A percentile compares a stretch with the other conserved stretches of the same genome.
Conservation (phyloP, 352 stramenopile genomes). For the Phytophthora cactorum region DNA sequence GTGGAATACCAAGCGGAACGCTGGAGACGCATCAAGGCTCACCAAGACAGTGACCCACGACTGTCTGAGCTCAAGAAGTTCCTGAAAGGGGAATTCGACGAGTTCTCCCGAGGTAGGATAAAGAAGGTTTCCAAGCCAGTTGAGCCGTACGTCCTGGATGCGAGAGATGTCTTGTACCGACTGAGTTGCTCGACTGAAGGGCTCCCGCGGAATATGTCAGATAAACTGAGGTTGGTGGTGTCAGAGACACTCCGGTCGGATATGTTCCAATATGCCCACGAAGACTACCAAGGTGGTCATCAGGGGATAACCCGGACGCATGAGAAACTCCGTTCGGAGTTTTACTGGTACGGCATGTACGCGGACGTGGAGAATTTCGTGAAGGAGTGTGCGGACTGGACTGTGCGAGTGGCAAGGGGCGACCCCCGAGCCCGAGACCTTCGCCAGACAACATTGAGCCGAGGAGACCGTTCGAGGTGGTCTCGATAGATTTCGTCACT, state of each 20-base stretch:
- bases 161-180: too few relatives aligned
- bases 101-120: too few relatives aligned
- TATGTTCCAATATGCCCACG: slow-evolving; percentile 3
- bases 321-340: slow-evolving; percentile 14
- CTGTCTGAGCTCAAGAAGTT: too few relatives aligned
- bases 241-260: not conserved
- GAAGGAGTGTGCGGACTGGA: not conserved
- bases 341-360: not conserved
- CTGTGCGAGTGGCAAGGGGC: not conserved
- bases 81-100: too few relatives aligned
- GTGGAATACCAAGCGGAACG: too few relatives aligned
- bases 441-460: not conserved
- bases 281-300: not conserved
- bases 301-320: slow-evolving; percentile 13
- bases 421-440: not conserved
- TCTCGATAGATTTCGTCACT: too few relatives aligned
- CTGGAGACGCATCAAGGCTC: too few relatives aligned
- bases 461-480: not conserved
- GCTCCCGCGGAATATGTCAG: too few relatives aligned
- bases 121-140: too few relatives aligned
- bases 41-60: too few relatives aligned
- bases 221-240: not conserved
- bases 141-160: too few relatives aligned
- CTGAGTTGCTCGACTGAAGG: too few relatives aligned
- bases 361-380: not conserved